A percentile compares a stretch with the other conserved stretches of the same genome.
Evolutionary conservation across 345 rosid species (phyloP).

Genomic region (Durio zibethinus): DNA sequence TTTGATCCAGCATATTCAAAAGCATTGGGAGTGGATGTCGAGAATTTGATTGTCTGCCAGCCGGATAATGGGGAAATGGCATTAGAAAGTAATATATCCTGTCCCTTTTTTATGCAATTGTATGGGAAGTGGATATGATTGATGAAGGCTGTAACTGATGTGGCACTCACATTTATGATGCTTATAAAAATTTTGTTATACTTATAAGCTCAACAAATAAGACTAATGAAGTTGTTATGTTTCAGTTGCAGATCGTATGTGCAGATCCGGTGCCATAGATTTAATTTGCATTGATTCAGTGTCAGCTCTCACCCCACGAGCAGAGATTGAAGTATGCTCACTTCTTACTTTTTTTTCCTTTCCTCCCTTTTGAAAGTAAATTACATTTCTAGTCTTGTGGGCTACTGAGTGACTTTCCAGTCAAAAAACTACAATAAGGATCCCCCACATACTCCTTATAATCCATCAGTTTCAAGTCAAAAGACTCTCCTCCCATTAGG

Average conservation of each 20-base stretch:
- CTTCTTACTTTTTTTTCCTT: background rate
- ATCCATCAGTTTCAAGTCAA: background rate
- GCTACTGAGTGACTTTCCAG: background rate
- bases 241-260: slow-evolving; percentile 98
- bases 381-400: background rate
- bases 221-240: slow-evolving; percentile 22
- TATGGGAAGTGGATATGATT: background rate
- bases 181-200: background rate
- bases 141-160: background rate
- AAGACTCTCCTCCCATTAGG: background rate
- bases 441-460: background rate
- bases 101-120: background rate
- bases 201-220: background rate
- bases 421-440: background rate
- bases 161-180: background rate
- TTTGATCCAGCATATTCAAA: slow-evolving; percentile 96
- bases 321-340: slow-evolving; percentile 85
- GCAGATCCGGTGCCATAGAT: slow-evolving; percentile 94
- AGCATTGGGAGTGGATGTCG: slow-evolving; percentile 90
- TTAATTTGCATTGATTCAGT: slow-evolving; percentile 96
- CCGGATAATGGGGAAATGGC: slow-evolving; percentile 98
- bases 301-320: slow-evolving; percentile 96
- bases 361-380: background rate
- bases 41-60: slow-evolving; percentile 84
- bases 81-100: slow-evolving; percentile 62